These are phyloP conservation scores for Epichloe festucae DNA, from an alignment of 2,329 filamentous ascomycete species.

Conservation along the genomic window DNA sequence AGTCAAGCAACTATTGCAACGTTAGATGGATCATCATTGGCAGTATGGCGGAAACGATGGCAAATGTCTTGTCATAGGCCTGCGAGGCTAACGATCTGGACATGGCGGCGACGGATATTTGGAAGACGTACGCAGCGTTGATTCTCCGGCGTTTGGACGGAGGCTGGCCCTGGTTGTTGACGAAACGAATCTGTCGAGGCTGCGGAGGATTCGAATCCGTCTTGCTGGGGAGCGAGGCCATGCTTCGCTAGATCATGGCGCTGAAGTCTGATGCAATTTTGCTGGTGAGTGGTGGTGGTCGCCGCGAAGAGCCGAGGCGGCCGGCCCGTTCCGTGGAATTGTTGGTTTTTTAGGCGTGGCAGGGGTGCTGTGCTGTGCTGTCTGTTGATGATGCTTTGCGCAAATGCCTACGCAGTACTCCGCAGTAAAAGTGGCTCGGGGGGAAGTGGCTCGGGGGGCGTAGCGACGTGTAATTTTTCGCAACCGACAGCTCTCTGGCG, in stretches of 20 bases:
- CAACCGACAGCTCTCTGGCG: neutral
- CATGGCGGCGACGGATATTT: neutral
- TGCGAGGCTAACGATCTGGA: neutral
- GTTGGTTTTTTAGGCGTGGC: neutral
- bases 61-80: neutral
- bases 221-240: slow-evolving; percentile 33
- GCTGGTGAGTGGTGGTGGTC: neutral
- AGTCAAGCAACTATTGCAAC: slow-evolving; percentile 44
- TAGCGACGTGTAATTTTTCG: neutral
- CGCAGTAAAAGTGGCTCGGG: neutral
- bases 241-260: slow-evolving; percentile 26
- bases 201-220: slow-evolving; percentile 27
- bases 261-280: slow-evolving; percentile 2
- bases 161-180: slow-evolving; percentile 70
- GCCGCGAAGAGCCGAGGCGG: neutral
- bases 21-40: neutral
- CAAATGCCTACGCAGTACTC: too few species aligned
- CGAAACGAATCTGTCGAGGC: slow-evolving; percentile 57
- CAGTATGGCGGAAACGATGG: neutral
- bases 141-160: slow-evolving; percentile 68
- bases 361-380: neutral
- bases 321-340: neutral
- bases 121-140: slow-evolving; percentile 55
- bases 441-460: neutral
- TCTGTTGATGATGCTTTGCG: slow-evolving; percentile 1